Base-by-base conservation (phyloP, 306 rosid genomes). In the barrel medic (Medicago truncatula) region DNA sequence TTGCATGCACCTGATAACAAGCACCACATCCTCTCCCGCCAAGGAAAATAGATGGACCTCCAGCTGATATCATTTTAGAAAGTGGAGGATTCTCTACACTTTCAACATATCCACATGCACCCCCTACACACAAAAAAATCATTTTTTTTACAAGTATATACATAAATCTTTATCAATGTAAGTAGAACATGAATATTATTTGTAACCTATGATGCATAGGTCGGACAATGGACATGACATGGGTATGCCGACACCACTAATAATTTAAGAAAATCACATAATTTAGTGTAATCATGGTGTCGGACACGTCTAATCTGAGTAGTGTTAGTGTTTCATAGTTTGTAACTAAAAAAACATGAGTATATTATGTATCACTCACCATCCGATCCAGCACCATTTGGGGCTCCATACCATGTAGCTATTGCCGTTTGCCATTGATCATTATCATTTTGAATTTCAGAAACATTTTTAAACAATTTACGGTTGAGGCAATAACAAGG, bases 11-110 rank as follows among this genome's bases (percentile, higher is more conserved):
- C 92, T 88, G 83, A 77, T 86, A 93, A 79, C 98, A 93, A 79
- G 91, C 88, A 25, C 98, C 98, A 41, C 98, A 93, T 34, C 86
- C 95, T 63, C 67, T 60, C 36, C 93, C 98, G 0, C 80, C 59
- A 0, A 70, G 31, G 67, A 31, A 93, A 75, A 93, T 43, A 4
- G 90, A 67, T 15, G 91, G 82, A 2, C 95, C 90, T 17, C 89
- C 98, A 1, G 95, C 95, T 4, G 96, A 75, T 9, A 89, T 39
- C 71, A 87, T 73, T 49, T 86, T 71, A 20, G 86, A 70, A 67
- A 93, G 84, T 54, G 96, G 96, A 1, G 89, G 54, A 20, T 83
- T 76, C 41, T 66, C 87, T 34, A 93, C 97, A 7, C 76, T 83
- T 0, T 20, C 18, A 16, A 14, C 76, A 69, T 90, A 93, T 69